Percentiles rank a stretch among this genome's conserved stretches.
These are phyloP conservation scores for Medicago truncatula DNA, from an alignment of 306 rosid genomes.

Conservation along the genomic window DNA sequence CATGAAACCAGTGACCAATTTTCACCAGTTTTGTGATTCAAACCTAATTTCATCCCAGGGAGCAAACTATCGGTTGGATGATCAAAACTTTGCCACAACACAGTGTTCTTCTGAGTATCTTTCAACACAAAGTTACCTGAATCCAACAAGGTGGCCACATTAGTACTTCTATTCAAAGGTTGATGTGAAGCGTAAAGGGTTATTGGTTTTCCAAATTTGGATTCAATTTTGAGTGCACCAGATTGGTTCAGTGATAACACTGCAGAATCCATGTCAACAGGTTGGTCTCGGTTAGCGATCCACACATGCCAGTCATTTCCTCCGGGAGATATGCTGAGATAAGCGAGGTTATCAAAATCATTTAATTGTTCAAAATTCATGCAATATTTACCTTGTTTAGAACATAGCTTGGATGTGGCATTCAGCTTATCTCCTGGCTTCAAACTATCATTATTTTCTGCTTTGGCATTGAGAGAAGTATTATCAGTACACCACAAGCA, in stretches of 20 bases:
- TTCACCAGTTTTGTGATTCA: no score
- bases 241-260: background rate
- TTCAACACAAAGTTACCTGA: no score
- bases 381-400: conserved; percentile 2
- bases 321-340: background rate
- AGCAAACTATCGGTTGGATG: background rate
- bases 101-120: no score
- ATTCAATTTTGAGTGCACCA: conserved; percentile 24
- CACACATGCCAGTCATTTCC: background rate
- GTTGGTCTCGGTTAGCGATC: conserved; percentile 23
- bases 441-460: background rate
- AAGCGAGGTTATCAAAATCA: background rate
- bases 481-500: background rate
- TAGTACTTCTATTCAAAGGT: no score
- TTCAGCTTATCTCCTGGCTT: background rate
- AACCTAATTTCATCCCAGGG: no score
- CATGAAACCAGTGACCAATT: no score
- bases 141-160: no score
- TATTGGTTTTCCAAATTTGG: conserved; percentile 8
- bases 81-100: no score
- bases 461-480: background rate
- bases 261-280: background rate
- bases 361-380: background rate
- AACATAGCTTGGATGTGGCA: background rate
- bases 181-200: conserved; percentile 21